Conservation (phyloP, 139 green algal genomes). For the Picochlorum sp. region DNA sequence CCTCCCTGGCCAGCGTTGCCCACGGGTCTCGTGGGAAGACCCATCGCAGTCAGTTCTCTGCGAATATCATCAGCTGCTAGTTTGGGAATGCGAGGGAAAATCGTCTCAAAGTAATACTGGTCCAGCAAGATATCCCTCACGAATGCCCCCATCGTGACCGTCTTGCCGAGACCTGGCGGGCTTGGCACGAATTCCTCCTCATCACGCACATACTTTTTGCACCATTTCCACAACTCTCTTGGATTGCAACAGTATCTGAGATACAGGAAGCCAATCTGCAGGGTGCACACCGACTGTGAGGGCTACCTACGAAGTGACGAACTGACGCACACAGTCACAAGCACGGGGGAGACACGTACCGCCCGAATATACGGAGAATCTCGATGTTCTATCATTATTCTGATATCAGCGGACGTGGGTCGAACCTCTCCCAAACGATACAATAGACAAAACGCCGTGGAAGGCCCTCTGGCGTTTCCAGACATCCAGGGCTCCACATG, state of each 20-base stretch:
- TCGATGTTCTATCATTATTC: constrained; percentile 62
- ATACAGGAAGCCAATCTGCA: constrained; percentile 89
- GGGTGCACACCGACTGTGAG: background rate
- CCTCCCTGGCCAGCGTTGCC: constrained; percentile 75
- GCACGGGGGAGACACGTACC: constrained; percentile 40
- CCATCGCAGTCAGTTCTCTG: constrained; percentile 44
- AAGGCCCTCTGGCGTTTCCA: constrained; percentile 85
- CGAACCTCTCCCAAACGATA: constrained; percentile 71
- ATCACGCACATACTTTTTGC: constrained; percentile 72
- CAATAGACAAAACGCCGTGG: constrained; percentile 89
- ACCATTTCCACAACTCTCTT: constrained; percentile 78
- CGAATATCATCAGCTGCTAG: constrained; percentile 66
- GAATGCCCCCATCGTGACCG: constrained; percentile 77
- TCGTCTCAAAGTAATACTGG: constrained; percentile 97
- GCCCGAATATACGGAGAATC: constrained; percentile 94
- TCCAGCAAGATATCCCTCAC: constrained; percentile 81
- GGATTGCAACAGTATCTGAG: constrained; percentile 84
- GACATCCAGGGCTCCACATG: constrained; percentile 96
- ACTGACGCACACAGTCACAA: constrained; percentile 6
- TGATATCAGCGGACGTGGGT: constrained; percentile 45
- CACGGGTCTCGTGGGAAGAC: constrained; percentile 58
- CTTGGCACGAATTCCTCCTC: constrained; percentile 66
- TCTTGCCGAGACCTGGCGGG: constrained; percentile 32
- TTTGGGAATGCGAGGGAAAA: constrained; percentile 92
- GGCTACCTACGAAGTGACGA: background rate